Conservation (phyloP, 768 basidiomycete genomes). For the Mycena venus region DNA sequence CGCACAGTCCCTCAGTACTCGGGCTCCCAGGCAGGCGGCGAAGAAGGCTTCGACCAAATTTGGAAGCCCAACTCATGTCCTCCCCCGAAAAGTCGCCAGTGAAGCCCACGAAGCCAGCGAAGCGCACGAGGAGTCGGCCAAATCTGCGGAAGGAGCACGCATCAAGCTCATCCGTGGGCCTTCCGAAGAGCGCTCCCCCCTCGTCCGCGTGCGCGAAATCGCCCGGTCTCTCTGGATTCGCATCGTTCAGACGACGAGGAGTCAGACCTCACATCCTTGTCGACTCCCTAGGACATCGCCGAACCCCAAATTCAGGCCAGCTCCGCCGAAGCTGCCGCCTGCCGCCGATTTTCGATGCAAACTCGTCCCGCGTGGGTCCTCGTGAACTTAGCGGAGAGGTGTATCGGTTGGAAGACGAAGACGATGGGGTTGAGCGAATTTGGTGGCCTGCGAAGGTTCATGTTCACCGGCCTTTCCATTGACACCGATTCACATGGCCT, state of each 20-base stretch:
- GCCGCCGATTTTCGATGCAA: background rate
- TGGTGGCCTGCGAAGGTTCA: slow-evolving; percentile 85
- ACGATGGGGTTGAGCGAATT: slow-evolving; percentile 47
- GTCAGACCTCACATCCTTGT: slow-evolving; percentile 33
- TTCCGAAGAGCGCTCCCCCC: background rate
- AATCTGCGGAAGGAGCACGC: background rate
- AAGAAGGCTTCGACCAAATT: slow-evolving; percentile 29
- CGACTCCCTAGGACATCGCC: slow-evolving; percentile 23
- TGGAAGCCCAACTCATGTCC: slow-evolving; percentile 30
- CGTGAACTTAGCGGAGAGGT: slow-evolving; percentile 56
- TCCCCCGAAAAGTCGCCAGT: slow-evolving; percentile 15
- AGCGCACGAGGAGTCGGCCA: slow-evolving; percentile 8
- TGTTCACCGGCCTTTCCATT: slow-evolving; percentile 24
- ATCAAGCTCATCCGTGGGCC: background rate
- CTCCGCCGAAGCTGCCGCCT: background rate
- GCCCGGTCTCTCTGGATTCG: slow-evolving; percentile 13
- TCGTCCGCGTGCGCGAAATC: background rate
- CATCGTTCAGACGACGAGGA: slow-evolving; percentile 19
- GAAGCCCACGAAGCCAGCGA: slow-evolving; percentile 7
- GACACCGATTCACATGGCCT: slow-evolving; percentile 11
- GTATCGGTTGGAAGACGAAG: slow-evolving; percentile 41
- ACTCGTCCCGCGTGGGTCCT: slow-evolving; percentile 64
- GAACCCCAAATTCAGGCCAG: slow-evolving; percentile 3
- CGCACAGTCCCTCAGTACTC: background rate
- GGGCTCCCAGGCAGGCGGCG: slow-evolving; percentile 28